Conservation (phyloP, 371 early-diverging fungal genomes). For the Mortierella polycephala region DNA sequence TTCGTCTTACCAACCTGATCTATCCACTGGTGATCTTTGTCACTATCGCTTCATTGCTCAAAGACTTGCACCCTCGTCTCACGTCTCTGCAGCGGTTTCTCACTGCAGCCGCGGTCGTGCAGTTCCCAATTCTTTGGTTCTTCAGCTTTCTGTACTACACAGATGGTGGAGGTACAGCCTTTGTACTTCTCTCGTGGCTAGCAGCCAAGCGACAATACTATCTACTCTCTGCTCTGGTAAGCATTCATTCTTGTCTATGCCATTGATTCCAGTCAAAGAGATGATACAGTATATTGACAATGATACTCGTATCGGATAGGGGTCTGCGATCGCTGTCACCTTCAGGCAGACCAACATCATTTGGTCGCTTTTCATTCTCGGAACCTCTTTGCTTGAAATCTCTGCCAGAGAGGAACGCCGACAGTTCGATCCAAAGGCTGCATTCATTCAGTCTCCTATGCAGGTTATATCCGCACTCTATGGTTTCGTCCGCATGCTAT, state of each 20-base stretch:
- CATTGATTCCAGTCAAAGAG: neutral
- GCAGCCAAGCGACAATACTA: conserved; percentile 63
- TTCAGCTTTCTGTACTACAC: conserved; percentile 92
- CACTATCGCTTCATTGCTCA: conserved; percentile 56
- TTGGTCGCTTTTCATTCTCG: conserved; percentile 78
- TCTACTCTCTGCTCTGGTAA: conserved; percentile 65
- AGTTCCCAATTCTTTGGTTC: conserved; percentile 88
- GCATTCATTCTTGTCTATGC: neutral
- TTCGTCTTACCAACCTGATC: conserved; percentile 71
- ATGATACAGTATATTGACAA: neutral
- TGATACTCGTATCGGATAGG: conserved; percentile 41
- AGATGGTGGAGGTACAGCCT: conserved; percentile 85
- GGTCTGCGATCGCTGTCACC: conserved; percentile 67
- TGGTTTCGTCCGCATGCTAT: conserved; percentile 23
- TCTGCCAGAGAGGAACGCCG: conserved; percentile 25
- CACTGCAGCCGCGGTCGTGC: conserved; percentile 67
- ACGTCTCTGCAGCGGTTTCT: conserved; percentile 21
- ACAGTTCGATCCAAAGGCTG: conserved; percentile 40
- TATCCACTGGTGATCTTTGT: conserved; percentile 64
- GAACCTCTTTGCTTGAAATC: conserved; percentile 47
- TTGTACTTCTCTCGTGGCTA: conserved; percentile 78
- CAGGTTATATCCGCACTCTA: conserved; percentile 23
- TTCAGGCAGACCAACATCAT: conserved; percentile 95
- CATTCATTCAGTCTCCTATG: conserved; percentile 16
- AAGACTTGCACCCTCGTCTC: conserved; percentile 54